Conservation (phyloP, 1,284 basidiomycete species). For the Puccinia horiana region DNA sequence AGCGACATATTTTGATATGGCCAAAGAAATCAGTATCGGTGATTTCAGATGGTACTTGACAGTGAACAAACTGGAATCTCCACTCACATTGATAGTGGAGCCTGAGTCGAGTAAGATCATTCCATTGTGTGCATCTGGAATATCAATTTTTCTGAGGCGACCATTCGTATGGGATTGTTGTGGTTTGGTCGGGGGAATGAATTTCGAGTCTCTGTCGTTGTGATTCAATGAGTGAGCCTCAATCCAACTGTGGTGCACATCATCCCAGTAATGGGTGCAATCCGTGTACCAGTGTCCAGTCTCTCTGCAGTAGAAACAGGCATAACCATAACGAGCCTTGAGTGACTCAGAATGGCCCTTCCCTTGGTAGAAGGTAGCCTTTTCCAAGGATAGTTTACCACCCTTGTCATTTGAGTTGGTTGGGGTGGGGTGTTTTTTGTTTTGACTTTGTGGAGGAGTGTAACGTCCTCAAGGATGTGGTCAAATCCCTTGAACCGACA, state of each 20-base stretch:
- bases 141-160: neutral
- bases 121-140: neutral
- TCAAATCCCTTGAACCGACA: neutral
- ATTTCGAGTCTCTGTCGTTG: neutral
- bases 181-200: neutral
- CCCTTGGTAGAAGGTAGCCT: neutral
- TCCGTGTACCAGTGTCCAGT: neutral
- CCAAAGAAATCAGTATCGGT: neutral
- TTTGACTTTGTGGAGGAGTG: neutral
- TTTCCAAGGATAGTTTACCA: slow-evolving; percentile 6
- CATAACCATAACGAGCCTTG: neutral
- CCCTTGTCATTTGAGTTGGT: neutral
- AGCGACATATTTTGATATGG: neutral
- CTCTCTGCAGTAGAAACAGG: neutral
- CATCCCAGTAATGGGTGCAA: neutral
- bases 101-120: neutral
- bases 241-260: neutral
- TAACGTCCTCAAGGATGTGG: neutral
- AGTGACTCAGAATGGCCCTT: neutral
- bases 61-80: neutral
- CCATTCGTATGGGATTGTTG: neutral
- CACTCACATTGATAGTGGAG: neutral
- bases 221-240: neutral
- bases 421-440: too few species aligned
- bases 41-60: neutral